Conservation (phyloP, 345 rosid genomes). For the Mallotus nudiflorus region DNA sequence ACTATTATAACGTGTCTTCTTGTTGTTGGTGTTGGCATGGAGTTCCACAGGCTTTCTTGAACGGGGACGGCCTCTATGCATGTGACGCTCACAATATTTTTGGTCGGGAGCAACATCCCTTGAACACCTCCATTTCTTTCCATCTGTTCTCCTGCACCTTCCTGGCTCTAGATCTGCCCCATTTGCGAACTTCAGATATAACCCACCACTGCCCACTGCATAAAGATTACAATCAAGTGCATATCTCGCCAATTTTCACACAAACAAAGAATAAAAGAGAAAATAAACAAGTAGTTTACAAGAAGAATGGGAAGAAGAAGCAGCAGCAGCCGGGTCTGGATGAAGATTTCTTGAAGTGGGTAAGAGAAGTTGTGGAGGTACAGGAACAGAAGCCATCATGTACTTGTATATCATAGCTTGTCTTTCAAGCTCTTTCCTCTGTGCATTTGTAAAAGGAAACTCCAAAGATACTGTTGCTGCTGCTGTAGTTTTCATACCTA, state of each 20-base stretch:
- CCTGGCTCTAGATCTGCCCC: conserved; percentile 71
- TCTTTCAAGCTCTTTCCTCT: conserved; percentile 75
- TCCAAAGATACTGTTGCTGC: conserved; percentile 1
- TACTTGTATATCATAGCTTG: conserved; percentile 84
- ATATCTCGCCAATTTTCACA: background rate
- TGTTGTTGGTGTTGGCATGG: conserved; percentile 24
- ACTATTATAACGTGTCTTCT: conserved; percentile 31
- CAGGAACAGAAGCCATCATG: conserved; percentile 68
- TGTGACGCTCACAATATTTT: conserved; percentile 84
- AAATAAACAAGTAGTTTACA: conserved; percentile 33
- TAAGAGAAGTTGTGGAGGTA: conserved; percentile 67
- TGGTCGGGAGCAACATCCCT: conserved; percentile 70
- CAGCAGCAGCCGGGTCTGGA: conserved; percentile 22
- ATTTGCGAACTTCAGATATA: conserved; percentile 36
- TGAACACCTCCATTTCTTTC: conserved; percentile 92
- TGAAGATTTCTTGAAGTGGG: conserved; percentile 23
- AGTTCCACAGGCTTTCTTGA: conserved; percentile 99
- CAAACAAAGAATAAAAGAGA: background rate
- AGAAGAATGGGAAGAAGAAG: conserved; percentile 5
- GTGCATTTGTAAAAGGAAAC: conserved; percentile 68
- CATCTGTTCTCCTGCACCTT: conserved; percentile 81
- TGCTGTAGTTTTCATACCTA: background rate
- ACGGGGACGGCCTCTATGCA: conserved; percentile 92
- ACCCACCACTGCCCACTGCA: conserved; percentile 38
- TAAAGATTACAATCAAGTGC: background rate